Evolutionary conservation across 768 basidiomycete species (phyloP), one percentile per base, ranked within the genome.

Genomic region (Chalciporus chontae): DNA sequence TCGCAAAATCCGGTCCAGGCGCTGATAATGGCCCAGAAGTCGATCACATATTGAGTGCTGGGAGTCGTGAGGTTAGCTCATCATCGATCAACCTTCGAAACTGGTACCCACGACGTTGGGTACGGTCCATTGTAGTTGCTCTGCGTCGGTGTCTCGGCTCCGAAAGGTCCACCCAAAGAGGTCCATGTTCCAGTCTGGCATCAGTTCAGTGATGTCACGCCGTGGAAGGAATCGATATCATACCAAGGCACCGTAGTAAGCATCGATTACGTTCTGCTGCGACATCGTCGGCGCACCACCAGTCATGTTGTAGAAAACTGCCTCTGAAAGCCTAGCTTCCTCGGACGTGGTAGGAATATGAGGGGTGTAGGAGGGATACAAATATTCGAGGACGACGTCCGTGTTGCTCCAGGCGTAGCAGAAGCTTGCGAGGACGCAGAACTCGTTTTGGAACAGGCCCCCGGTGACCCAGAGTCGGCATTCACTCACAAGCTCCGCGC

Each of bases 371-470:
- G 51, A 31, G 8, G 58, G 60, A 41, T 61, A 61, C 27, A 48
- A 43, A 8, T 56, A 7, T 17, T 38, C n/a, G 36, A 61, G 52
- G 8, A 60, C 49, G 7, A 63, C 58, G 17, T 61, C 49, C 3
- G 60, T 60, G 46, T 47, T 48, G 31, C 52, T 60, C 58, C 55
- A 55, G 2, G 61, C 58, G 14, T 60, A 61, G 31, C 60, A 61
- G 41, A 63, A 54, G 40, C 61, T 61, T 5, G 54, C 61, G 27
- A 61, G 60, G 8, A 61, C 58, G 23, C 60, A 60, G 21, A 23
- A 52, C 19, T 57, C 61, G 48, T 63, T 63, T 40, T 60, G 61
- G 58, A 61, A 61, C 6, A 63, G 51, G 10, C 61, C 60, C 14
- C 39, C 15, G 8, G 54, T 47, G 2, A 60, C 60, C 54, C 58